Evolutionary conservation across 345 rosid species (phyloP), one percentile per base, ranked within the genome.

Genomic region (Boechera stricta): DNA sequence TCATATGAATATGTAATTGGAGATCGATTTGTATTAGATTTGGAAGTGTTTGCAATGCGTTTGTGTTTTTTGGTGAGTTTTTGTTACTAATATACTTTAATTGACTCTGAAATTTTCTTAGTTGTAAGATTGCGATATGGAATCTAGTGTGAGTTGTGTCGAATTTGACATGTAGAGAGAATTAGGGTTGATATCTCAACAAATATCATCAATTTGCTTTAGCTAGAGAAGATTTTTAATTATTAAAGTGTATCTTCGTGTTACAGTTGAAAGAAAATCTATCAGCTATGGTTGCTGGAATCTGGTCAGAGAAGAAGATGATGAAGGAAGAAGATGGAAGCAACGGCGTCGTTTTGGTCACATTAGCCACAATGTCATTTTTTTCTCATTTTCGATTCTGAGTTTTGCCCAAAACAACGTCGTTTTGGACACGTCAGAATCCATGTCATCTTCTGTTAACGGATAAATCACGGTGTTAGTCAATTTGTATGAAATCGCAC

Each of bases 251-350:
- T 65, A 4, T 54, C n/a, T 67, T 59, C 6, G 47, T 51, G 41
- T 54, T 61, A 73, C 86, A 90, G 96, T 74, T 90, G 3, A 55
- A 5, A 62, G 91, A 87, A 41, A 87, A 85, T 74, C 81, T 90
- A 45, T 90, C 96, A 10, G 77, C 79, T 2, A 82, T 90, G 87
- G 87, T 88, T 59, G 76, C 78, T 5, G 90, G 87, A 26, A 86
- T 90, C 45, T 85, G 88, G 87, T 83, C 93, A 10, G 90, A 86
- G 64, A 18, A 18, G 21, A 18, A 18, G 21, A 18, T 18, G 21
- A 18, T 0, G 21, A 18, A 18, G 21, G 21, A 18, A 18, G 21
- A 18, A 18, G 21, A 18, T 18, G 21, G 21, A 18, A 18, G 21
- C 21, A 18, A 18, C 21, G 21, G 0, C 0, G 21, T 18, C 21